phyloP scores from a whole-genome alignment of 1,139 yeast genomes.

The Meyerozyma athensensis region DNA sequence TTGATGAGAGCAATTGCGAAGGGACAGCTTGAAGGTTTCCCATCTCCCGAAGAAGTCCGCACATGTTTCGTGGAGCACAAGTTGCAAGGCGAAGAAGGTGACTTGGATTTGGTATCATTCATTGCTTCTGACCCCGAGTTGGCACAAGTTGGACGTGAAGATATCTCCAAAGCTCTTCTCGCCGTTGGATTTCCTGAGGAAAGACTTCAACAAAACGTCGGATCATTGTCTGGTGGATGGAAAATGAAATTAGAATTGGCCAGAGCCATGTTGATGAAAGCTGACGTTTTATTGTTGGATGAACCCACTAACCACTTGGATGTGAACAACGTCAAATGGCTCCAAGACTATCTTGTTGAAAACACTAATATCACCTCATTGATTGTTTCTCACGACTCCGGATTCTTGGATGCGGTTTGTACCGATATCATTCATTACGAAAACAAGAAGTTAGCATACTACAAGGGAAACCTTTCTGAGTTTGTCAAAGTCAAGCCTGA shows the following conservation, averaged over 20 bases:
- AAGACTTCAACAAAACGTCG: constrained; percentile 84
- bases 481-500: constrained; percentile 92
- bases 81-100: constrained; percentile 92
- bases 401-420: constrained; percentile 92
- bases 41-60: constrained; percentile 77
- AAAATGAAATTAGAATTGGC: constrained; percentile 98
- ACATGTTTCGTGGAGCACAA: constrained; percentile 98
- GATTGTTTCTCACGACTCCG: constrained; percentile 97
- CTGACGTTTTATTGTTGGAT: constrained; percentile 88
- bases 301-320: constrained; percentile 99
- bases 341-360: constrained; percentile 75
- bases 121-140: constrained; percentile 91
- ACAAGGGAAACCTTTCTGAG: constrained; percentile 91
- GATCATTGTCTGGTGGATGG: constrained; percentile 98
- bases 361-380: constrained; percentile 87
- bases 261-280: constrained; percentile 97
- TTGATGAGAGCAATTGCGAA: constrained; percentile 95
- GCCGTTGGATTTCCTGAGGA: constrained; percentile 91
- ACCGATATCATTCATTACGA: constrained; percentile 97
- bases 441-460: constrained; percentile 88
- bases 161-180: constrained; percentile 68
- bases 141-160: constrained; percentile 54
- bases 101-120: constrained; percentile 79
- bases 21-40: constrained; percentile 98
- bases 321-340: constrained; percentile 90